Evolutionary conservation across 176 grass and related monocot species (phyloP), one percentile per base, ranked within the genome.

Genomic region (Carex parvula): DNA sequence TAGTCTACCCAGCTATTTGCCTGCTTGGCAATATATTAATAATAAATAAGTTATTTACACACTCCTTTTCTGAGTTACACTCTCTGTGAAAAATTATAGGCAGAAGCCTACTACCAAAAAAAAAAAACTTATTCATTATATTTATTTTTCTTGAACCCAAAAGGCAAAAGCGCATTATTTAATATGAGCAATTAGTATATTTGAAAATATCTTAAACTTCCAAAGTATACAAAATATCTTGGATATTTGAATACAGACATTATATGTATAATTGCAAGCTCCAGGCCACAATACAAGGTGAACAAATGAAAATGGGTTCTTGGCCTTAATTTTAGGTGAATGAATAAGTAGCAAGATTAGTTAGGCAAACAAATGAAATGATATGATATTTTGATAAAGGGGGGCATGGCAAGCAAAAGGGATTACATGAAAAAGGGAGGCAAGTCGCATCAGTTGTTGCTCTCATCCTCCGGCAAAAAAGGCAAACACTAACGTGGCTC

Each of bases 371-470:
- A 44, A 44, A 44, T 44, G 39, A 9, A 46, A 32, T 44, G 39
- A 16, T 46, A 71, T 4, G 67, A n/a, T 70, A 42, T 70, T 20
- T 44, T 70, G 67, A 70, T 44, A 70, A 75, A 44, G 41, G 41
- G 46, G 9, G 9, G 46, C 44, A 15, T n/a, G 41, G 46, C 46
- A 74, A 54, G 20, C 11, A 8, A 54, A 75, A 54, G 21, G 46
- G 46, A 29, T 30, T 14, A 12, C 71, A 75, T 75, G 11, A 6
- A 75, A 75, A 52, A 83, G 64, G 26, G 16, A 68, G 13, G 26
- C 61, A 83, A 54, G 80, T 83, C 80, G 37, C 60, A 54, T 83
- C 80, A 83, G 20, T 35, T 1, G 48, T 83, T 65, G 80, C 80
- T 83, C 80, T 68, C 80, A 82, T 44, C 6, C 15, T 82, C 80